phyloP scores from a whole-genome alignment of 2,329 filamentous ascomycete genomes.

The Epichloe gansuensis region DNA sequence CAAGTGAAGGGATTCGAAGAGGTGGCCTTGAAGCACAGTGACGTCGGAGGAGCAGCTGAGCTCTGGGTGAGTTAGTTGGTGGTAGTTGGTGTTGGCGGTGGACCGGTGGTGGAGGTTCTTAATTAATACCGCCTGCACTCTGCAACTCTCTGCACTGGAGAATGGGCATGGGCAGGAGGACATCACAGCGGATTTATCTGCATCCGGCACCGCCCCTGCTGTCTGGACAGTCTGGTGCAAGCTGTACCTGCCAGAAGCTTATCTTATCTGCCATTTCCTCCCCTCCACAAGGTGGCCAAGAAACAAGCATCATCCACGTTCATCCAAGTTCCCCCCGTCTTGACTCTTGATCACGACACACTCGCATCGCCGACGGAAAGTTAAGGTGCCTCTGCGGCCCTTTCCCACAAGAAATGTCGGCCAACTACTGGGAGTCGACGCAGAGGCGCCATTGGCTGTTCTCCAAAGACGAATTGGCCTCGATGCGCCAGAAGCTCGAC shows the following conservation, averaged over 20 bases:
- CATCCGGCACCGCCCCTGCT: too few species aligned
- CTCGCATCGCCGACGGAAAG: neutral
- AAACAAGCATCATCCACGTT: neutral
- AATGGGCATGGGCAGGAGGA: too few species aligned
- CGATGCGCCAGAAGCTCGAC: conserved; percentile 63
- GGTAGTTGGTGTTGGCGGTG: neutral
- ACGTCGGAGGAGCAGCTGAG: conserved; percentile 4
- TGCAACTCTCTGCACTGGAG: too few species aligned
- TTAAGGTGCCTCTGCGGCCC: conserved; percentile 6
- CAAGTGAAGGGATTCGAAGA: conserved; percentile 1
- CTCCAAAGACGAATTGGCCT: conserved; percentile 64
- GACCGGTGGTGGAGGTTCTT: too few species aligned
- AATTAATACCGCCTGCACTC: too few species aligned
- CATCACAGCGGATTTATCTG: too few species aligned
- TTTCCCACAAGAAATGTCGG: conserved; percentile 51
- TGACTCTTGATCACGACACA: neutral
- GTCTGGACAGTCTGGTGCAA: too few species aligned
- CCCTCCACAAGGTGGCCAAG: neutral
- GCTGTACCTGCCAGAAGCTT: too few species aligned
- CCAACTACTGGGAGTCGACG: conserved; percentile 94
- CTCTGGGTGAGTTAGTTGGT: neutral
- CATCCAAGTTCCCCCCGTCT: neutral
- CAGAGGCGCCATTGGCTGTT: conserved; percentile 88
- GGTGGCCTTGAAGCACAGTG: conserved; percentile 4
- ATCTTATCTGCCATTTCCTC: neutral